phyloP scores from a whole-genome alignment of 1,139 yeast genomes.

The Geotrichum restrictum region DNA sequence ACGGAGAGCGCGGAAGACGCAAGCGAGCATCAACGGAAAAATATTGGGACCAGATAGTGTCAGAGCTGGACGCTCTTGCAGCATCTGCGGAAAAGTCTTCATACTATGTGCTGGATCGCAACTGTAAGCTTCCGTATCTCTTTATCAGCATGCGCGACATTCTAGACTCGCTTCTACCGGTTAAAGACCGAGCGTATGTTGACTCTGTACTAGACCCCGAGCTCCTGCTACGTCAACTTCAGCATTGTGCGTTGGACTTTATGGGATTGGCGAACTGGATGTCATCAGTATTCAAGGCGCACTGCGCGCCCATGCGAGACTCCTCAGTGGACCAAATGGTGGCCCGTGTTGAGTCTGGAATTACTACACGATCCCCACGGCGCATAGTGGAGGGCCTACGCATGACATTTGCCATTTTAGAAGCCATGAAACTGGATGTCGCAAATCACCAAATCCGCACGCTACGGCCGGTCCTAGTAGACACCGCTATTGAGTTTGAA shows the following conservation, averaged over 20 bases:
- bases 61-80: slow-evolving; percentile 46
- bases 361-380: slow-evolving; percentile 49
- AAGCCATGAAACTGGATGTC: slow-evolving; percentile 94
- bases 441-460: slow-evolving; percentile 92
- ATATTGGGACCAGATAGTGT: slow-evolving; percentile 76
- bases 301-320: slow-evolving; percentile 96
- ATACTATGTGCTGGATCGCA: slow-evolving; percentile 18
- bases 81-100: slow-evolving; percentile 9
- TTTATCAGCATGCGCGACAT: slow-evolving; percentile 75
- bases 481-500: slow-evolving; percentile 89
- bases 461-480: slow-evolving; percentile 78
- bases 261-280: slow-evolving; percentile 67
- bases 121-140: slow-evolving; percentile 57
- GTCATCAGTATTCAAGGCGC: slow-evolving; percentile 68
- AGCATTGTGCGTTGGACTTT: slow-evolving; percentile 65
- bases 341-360: slow-evolving; percentile 60
- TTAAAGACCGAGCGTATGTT: slow-evolving; percentile 67
- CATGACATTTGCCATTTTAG: slow-evolving; percentile 75
- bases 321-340: slow-evolving; percentile 85
- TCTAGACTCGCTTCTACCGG: slow-evolving; percentile 72
- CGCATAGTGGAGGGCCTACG: slow-evolving; percentile 73
- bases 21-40: slow-evolving; percentile 71
- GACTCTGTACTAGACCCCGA: slow-evolving; percentile 76
- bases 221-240: slow-evolving; percentile 68
- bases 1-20: slow-evolving; percentile 82